Evolutionary conservation across 2,329 filamentous ascomycete genomes (phyloP).

Genomic region (Alternaria triticina): DNA sequence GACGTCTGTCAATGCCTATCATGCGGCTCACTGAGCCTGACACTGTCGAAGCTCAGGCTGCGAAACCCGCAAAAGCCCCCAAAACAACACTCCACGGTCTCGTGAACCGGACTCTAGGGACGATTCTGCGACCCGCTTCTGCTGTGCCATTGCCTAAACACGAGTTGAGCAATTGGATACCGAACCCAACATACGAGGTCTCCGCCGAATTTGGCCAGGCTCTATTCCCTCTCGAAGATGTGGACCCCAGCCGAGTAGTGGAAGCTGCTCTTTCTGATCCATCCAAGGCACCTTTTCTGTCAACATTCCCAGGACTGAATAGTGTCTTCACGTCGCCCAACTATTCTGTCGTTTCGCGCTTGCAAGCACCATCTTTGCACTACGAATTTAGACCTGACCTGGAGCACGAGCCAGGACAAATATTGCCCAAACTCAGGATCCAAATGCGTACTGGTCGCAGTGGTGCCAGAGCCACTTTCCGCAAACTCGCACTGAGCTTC

Average conservation of each 20-base stretch:
- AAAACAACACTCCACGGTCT: constrained; percentile 1
- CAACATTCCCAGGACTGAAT: constrained; percentile 28
- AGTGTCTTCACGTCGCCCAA: constrained; percentile 26
- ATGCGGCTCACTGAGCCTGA: constrained; percentile 1
- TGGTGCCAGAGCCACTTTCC: constrained; percentile 19
- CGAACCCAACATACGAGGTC: constrained; percentile 20
- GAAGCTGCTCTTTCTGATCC: not conserved
- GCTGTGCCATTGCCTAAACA: not conserved
- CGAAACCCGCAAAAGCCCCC: not conserved
- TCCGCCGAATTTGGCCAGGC: constrained; percentile 33
- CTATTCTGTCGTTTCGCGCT: constrained; percentile 9
- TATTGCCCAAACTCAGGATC: constrained; percentile 34
- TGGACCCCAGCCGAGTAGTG: not conserved
- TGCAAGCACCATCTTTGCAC: constrained; percentile 21
- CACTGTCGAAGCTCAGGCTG: not conserved
- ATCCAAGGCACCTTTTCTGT: constrained; percentile 19
- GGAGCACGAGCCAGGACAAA: constrained; percentile 13
- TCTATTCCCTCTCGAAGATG: constrained; percentile 26
- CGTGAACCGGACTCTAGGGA: constrained; percentile 2
- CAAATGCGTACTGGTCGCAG: constrained; percentile 25
- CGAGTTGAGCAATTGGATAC: constrained; percentile 21
- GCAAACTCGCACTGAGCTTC: constrained; percentile 29
- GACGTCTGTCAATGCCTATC: constrained; percentile 36
- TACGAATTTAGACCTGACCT: constrained; percentile 35
- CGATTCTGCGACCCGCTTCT: not conserved